phyloP scores from a whole-genome alignment of 75 land plant genomes.

The Pinus taeda region DNA sequence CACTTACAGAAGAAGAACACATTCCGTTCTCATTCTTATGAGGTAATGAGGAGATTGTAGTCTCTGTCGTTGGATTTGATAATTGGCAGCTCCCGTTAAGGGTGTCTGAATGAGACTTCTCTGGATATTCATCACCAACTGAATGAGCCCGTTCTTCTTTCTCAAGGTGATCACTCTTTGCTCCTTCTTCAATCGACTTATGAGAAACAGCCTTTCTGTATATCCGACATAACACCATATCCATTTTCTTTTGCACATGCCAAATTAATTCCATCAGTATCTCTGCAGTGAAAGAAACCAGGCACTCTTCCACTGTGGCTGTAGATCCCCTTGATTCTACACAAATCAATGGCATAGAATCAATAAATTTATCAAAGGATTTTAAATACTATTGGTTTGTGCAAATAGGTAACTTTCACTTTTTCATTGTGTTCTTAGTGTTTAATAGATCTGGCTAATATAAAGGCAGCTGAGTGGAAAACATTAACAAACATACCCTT shows the following conservation, averaged over 20 bases:
- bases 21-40: too few species aligned
- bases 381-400: too few species aligned
- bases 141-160: not conserved
- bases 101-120: not conserved
- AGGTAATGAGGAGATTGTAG: not conserved
- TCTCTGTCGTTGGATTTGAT: not conserved
- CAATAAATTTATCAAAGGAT: too few species aligned
- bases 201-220: constrained; percentile 55
- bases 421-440: too few species aligned
- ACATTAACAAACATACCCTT: not conserved
- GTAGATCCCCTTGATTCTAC: too few species aligned
- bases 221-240: constrained; percentile 60
- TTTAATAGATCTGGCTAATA: too few species aligned
- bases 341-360: too few species aligned
- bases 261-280: not conserved
- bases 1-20: too few species aligned
- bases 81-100: too few species aligned
- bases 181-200: constrained; percentile 46
- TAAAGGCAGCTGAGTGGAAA: too few species aligned
- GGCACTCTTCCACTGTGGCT: not conserved
- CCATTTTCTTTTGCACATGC: constrained; percentile 17
- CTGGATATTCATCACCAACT: not conserved
- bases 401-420: too few species aligned
- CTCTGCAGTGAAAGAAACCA: not conserved
- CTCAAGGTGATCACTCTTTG: not conserved